Base-by-base conservation (phyloP, 116 monocot genomes). In the Cymodocea nodosa region DNA sequence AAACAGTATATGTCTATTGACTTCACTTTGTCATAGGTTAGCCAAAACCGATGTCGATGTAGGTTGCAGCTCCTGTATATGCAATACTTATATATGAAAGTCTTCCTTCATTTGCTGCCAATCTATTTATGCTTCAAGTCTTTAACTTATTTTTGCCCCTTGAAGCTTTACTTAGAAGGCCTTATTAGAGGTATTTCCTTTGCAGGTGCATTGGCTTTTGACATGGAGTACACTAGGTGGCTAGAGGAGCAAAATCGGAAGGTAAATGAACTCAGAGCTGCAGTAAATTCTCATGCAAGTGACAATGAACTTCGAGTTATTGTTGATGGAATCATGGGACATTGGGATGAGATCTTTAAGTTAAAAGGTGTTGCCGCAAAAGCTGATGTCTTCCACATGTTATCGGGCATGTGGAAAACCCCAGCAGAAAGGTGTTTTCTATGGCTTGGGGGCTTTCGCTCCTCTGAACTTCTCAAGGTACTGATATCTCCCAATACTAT, bases 321-420 rank as follows among this genome's bases (percentile, higher is more conserved):
- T 62, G 78, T 91, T 55, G 91, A 97, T 44, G 70, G 74, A 20
- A 51, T 97, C 56, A 82, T 88, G 80, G 80, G 77, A 15, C 91
- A 97, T 56, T 97, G 83, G 65, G 84, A 87, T 66, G 97, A 97
- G 2, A 87, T 90, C 49, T 97, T 97, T 65, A 85, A 70, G 73
- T 78, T 85, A 49, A 91, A 97, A 66, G 70, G 83, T 49, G 64
- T 75, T 68, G 91, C 91, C 62, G 87, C 91, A 6, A 97, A 97
- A 71, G 76, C 85, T 19, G 97, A 97, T 75, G 84, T 97, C 20
- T 97, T 97, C 76, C 91, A 97, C 73, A 82, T 97, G 54, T 74
- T 97, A 40, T 97, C 97, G 6, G 97, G 97, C 60, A 97, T 97
- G 97, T 97, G 97, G 97, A 90, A 90, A 68, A 97, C 88, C 25